Evolutionary conservation across 768 basidiomycete species (phyloP).

Genomic region (Boletus eberwhitei): DNA sequence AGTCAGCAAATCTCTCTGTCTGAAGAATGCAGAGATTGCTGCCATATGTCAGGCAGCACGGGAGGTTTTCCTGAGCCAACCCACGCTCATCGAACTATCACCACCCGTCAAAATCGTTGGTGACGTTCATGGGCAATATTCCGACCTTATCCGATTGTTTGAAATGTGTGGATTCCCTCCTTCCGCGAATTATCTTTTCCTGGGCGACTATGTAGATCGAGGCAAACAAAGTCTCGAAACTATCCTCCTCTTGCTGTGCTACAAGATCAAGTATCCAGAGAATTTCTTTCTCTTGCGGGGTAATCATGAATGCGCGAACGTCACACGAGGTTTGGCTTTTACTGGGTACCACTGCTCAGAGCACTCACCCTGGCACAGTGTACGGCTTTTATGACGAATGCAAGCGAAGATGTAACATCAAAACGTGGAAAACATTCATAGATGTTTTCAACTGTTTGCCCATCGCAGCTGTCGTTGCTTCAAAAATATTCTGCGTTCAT

Average conservation of each 20-base stretch:
- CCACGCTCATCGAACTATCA: constrained; percentile 93
- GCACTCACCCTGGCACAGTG: constrained; percentile 47
- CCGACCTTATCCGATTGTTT: constrained; percentile 95
- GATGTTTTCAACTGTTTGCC: constrained; percentile 99
- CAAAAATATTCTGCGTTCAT: constrained; percentile 99
- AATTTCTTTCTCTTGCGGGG: constrained; percentile 98
- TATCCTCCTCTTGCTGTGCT: constrained; percentile 92
- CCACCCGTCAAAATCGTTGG: constrained; percentile 99
- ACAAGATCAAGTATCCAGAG: constrained; percentile 99
- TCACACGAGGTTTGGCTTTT: constrained; percentile 79
- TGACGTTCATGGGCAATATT: constrained; percentile 98
- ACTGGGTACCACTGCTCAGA: constrained; percentile 9
- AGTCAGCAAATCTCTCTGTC: constrained; percentile 90
- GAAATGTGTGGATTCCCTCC: constrained; percentile 99
- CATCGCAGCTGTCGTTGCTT: constrained; percentile 96
- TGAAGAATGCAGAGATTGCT: constrained; percentile 95
- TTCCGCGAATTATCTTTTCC: constrained; percentile 94
- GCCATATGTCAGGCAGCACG: constrained; percentile 93
- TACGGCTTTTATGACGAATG: constrained; percentile 99
- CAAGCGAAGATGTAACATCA: constrained; percentile 98
- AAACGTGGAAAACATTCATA: constrained; percentile 99
- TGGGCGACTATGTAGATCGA: constrained; percentile 98
- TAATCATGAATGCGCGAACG: constrained; percentile 99
- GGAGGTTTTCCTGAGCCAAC: constrained; percentile 94
- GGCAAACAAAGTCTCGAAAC: constrained; percentile 99